These are phyloP conservation scores for Penicillium psychrosexuale DNA, from an alignment of 2,329 filamentous ascomycete genomes.

Conservation along the genomic window DNA sequence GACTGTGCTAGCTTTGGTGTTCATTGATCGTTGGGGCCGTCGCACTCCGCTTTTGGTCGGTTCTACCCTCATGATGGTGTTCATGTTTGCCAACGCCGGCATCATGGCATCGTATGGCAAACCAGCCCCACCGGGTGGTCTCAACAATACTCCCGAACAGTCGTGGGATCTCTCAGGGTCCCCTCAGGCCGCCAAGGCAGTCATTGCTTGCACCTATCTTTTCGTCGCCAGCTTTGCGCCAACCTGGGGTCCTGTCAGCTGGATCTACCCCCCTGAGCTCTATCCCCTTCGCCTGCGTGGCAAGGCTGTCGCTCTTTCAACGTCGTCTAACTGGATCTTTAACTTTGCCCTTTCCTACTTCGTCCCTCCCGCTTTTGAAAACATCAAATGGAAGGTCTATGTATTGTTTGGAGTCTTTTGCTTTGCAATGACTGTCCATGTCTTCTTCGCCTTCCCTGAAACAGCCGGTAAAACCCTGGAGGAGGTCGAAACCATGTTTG, in stretches of 20 bases:
- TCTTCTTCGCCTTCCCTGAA: constrained; percentile 50
- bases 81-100: constrained; percentile 44
- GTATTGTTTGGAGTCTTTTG: constrained; percentile 74
- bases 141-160: constrained; percentile 33
- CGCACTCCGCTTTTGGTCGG: constrained; percentile 64
- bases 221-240: constrained; percentile 68
- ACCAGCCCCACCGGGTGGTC: constrained; percentile 42
- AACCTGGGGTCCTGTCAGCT: constrained; percentile 60
- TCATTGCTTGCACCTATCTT: constrained; percentile 70
- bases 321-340: constrained; percentile 62
- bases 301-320: constrained; percentile 61
- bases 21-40: constrained; percentile 72
- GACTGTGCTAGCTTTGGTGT: constrained; percentile 74
- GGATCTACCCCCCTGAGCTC: constrained; percentile 61
- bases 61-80: constrained; percentile 58
- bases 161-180: constrained; percentile 39
- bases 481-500: constrained; percentile 72
- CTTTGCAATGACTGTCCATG: constrained; percentile 63
- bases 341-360: constrained; percentile 57
- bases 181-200: constrained; percentile 58
- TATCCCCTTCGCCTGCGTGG: constrained; percentile 62
- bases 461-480: constrained; percentile 66
- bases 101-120: constrained; percentile 40
- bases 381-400: constrained; percentile 60
- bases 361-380: constrained; percentile 56